These are phyloP conservation scores for Colletotrichum karsti DNA, from an alignment of 2,329 filamentous ascomycete genomes.

Conservation along the genomic window DNA sequence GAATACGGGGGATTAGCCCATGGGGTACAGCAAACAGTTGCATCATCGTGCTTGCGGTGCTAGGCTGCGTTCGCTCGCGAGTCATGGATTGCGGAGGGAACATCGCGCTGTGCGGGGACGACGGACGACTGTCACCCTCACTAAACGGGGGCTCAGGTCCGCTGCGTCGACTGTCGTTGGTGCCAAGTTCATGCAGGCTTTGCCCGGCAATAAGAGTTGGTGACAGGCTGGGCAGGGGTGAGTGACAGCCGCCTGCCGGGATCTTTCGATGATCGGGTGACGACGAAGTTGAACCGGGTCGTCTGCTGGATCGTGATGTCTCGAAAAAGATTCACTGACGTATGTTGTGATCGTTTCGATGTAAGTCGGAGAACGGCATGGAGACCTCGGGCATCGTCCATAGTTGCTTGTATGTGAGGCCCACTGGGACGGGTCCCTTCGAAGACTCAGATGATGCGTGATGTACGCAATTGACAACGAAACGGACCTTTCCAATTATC, in stretches of 20 bases:
- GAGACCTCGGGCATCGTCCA: neutral
- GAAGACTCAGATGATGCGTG: neutral
- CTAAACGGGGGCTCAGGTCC: neutral
- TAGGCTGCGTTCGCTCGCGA: neutral
- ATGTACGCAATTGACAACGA: neutral
- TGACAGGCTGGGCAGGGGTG: neutral
- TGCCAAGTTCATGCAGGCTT: neutral
- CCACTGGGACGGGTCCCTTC: neutral
- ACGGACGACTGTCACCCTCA: slow-evolving; percentile 25
- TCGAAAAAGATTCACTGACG: neutral
- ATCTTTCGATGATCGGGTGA: slow-evolving; percentile 24
- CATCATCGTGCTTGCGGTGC: slow-evolving; percentile 10
- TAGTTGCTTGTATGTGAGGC: neutral
- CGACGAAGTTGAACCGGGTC: slow-evolving; percentile 1
- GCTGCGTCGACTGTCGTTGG: neutral
- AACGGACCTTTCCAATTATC: too few relatives aligned
- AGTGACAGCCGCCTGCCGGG: neutral
- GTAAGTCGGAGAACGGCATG: neutral
- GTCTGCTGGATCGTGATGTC: neutral
- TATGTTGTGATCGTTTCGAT: neutral
- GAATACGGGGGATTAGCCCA: slow-evolving; percentile 6
- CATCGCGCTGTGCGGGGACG: slow-evolving; percentile 1
- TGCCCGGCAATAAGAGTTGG: slow-evolving; percentile 8
- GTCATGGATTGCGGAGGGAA: slow-evolving; percentile 7
- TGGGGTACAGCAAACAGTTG: slow-evolving; percentile 19